Evolutionary conservation across 352 stramenopile species (phyloP).

Genomic region (Thalassiosira livingstoniorum): DNA sequence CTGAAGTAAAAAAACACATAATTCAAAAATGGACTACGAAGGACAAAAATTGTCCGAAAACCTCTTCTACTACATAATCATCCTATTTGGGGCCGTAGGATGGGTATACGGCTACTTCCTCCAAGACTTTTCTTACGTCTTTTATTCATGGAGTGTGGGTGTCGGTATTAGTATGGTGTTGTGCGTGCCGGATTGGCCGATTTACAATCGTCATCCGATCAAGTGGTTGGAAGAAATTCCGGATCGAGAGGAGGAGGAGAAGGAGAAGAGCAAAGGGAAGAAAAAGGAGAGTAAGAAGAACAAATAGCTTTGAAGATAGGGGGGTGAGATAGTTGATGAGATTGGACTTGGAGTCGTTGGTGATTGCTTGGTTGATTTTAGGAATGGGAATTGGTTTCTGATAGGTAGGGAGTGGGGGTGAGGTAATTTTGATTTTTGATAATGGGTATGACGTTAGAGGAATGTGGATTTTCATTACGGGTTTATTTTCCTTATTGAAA

Average conservation of each 20-base stretch:
- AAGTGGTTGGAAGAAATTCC: slow-evolving; percentile 85
- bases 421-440: no score
- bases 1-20: not conserved
- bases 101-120: slow-evolving; percentile 85
- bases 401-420: no score
- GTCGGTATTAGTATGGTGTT: slow-evolving; percentile 77
- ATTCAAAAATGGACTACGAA: slow-evolving; percentile 82
- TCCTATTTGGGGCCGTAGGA: slow-evolving; percentile 79
- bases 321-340: not conserved
- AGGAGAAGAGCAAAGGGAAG: slow-evolving; percentile 32
- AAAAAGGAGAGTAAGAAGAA: slow-evolving; percentile 56
- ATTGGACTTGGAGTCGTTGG: no score
- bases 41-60: slow-evolving; percentile 84
- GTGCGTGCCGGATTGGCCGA: slow-evolving; percentile 85
- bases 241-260: slow-evolving; percentile 57
- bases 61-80: slow-evolving; percentile 85
- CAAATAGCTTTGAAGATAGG: slow-evolving; percentile 33
- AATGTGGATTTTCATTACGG: no score
- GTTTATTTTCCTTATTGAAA: no score
- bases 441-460: no score
- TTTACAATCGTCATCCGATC: slow-evolving; percentile 84
- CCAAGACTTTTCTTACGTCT: slow-evolving; percentile 85
- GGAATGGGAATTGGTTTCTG: no score
- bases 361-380: no score
- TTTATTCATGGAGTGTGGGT: slow-evolving; percentile 84